Evolutionary conservation across 768 basidiomycete genomes (phyloP), one percentile per base, ranked within the genome.

Genomic region (Chiua virens): DNA sequence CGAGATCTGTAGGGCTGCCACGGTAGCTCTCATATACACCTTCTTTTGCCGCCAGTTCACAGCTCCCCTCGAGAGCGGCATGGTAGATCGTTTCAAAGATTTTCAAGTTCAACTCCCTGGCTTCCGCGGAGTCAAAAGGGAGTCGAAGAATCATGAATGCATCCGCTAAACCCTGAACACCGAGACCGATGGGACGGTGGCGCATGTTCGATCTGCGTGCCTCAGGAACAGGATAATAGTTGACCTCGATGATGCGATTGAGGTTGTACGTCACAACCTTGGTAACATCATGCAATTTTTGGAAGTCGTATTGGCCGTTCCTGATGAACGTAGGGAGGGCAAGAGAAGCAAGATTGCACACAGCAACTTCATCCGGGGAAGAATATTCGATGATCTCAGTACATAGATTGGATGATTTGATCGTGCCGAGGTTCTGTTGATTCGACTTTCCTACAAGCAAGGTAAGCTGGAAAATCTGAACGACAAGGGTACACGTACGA

Each of bases 71-170:
- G 22, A 93, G 81, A 1, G 91, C 90, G 50, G 81, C 96, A 59
- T 99, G 93, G 69, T 98, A 99, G 67, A 99, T 98, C 14, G 97
- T 99, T 78, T 99, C 97, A 69, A 97, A 98, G 70, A 99, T 98
- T 72, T 96, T 84, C 56, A 87, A 78, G 75, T 99, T 98, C 58
- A 99, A 84, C 59, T 85, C 74, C 64, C 87, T 86, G 14, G 96
- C 97, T 39, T 83, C 86, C 17, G 77, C 79, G 2, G 91, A 92
- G 61, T 98, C 97, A 71, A 98, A 99, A 0, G 97, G 91, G 82
- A 98, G 83, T 54, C 88, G 90, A 9, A 99, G 81, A 22, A 89
- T 88, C 94, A 98, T 98, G 79, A 99, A 99, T 3, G 95, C 81
- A 63, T 99, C 97, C 15, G 97, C 97, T 38, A 99, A 86, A 68